These are phyloP conservation scores for Penicillium sp. DNA, from an alignment of 2,329 filamentous ascomycete genomes.

Conservation along the genomic window DNA sequence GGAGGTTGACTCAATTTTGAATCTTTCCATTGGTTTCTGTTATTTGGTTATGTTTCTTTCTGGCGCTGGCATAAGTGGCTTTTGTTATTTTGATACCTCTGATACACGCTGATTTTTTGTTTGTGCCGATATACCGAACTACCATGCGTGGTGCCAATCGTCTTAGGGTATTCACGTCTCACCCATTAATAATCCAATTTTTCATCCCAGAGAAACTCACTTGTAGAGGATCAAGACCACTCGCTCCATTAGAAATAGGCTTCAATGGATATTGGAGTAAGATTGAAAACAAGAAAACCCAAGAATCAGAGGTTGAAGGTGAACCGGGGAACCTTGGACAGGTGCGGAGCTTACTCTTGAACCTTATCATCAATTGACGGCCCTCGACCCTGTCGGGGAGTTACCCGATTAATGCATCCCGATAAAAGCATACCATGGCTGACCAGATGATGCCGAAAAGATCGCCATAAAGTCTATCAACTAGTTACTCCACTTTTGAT, in stretches of 20 bases:
- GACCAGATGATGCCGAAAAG: background rate
- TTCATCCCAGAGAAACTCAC: background rate
- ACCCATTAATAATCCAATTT: background rate
- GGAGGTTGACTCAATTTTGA: constrained; percentile 11
- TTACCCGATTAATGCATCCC: background rate
- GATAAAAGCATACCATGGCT: background rate
- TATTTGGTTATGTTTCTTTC: constrained; percentile 2
- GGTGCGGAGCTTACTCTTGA: background rate
- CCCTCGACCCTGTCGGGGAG: background rate
- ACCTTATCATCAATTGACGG: background rate
- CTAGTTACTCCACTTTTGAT: background rate
- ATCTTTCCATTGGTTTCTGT: background rate
- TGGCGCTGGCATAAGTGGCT: constrained; percentile 8
- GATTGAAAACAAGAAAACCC: background rate
- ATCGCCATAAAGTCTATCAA: background rate
- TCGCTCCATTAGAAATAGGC: background rate
- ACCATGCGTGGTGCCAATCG: background rate
- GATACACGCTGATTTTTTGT: too few relatives aligned
- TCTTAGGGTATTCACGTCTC: background rate
- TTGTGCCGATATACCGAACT: background rate
- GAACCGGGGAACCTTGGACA: background rate
- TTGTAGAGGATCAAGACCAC: background rate
- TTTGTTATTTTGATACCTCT: constrained; percentile 22
- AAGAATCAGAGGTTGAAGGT: background rate
- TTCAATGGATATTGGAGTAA: background rate